Percentiles rank a stretch among this genome's conserved stretches.
Evolutionary conservation across 2,329 filamentous ascomycete species (phyloP).

Genomic region (Emericellopsis cladophorae): DNA sequence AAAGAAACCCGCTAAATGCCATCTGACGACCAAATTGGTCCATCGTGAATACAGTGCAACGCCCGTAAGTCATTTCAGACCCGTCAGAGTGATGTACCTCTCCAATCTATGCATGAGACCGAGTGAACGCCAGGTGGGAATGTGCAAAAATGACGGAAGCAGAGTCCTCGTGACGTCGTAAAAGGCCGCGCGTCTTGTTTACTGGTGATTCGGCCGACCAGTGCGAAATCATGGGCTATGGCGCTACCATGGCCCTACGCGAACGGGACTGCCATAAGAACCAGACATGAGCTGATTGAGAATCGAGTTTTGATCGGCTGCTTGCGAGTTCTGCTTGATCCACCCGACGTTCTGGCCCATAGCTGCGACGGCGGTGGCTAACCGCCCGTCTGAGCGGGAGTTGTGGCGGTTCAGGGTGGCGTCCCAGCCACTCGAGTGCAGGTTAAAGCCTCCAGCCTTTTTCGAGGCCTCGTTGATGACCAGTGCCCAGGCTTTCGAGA

Average conservation of each 20-base stretch:
- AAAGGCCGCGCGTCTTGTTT: too few relatives aligned
- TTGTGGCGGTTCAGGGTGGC: conserved; percentile 80
- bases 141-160: too few relatives aligned
- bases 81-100: too few relatives aligned
- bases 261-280: conserved; percentile 45
- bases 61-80: too few relatives aligned
- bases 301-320: conserved; percentile 40
- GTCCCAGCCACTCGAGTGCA: conserved; percentile 90
- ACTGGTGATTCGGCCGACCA: too few relatives aligned
- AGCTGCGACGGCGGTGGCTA: conserved; percentile 68
- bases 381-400: conserved; percentile 67
- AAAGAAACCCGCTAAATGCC: too few relatives aligned
- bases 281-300: conserved; percentile 50
- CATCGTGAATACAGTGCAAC: too few relatives aligned
- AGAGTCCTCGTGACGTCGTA: too few relatives aligned
- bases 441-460: conserved; percentile 74
- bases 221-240: too few relatives aligned
- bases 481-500: conserved; percentile 82
- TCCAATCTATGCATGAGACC: too few relatives aligned
- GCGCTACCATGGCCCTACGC: conserved; percentile 49
- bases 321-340: conserved; percentile 41
- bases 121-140: too few relatives aligned
- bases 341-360: conserved; percentile 65
- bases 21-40: too few relatives aligned
- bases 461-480: conserved; percentile 88